Evolutionary conservation across 306 rosid species (phyloP), one percentile per base, ranked within the genome.

Genomic region (Inga oerstediana): DNA sequence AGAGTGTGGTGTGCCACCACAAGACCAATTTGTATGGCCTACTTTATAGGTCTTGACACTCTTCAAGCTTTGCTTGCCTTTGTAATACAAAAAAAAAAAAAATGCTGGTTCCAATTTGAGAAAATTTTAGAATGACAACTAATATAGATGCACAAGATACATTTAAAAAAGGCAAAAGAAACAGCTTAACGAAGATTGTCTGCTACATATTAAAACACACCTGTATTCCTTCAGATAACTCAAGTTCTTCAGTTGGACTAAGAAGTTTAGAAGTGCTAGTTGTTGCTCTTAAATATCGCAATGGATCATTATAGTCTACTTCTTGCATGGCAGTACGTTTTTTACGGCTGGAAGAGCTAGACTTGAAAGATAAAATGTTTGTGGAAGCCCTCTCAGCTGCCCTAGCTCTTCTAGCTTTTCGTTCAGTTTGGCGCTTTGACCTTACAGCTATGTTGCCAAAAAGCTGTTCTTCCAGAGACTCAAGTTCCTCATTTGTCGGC

Each of bases 141-240:
- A 8, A 69, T 48, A 74, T 58, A 48, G 49, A 81, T 74, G 37
- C 37, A 72, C 3, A 43, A 79, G 41, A 27, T 4, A 78, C 43
- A 65, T 30, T 74, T 27, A 3, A 62, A 59, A 24, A 27, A 2
- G 15, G 13, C 46, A 46, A 19, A 22, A 46, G 3, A 45, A 44
- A 45, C 8, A 12, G 1, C 44, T 77, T 77, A 11, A 56, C 78
- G 80, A 83, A 74, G 59, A 80, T n/a, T 68, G 39, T 37, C 68
- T 68, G 34, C 35, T 64, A 76, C 64, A 48, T 65, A 72, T 64
- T 65, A 77, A 76, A 79, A n/a, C 77, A 46, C 79, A 96, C 99
- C 99, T 93, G 99, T 82, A 96, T 93, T 88, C 98, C 98, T 87
- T 85, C 94, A 17, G 98, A 96, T 74, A 93, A 81, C 85, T 92